Evolutionary conservation across 169 alveolate genomes (phyloP), one percentile per base, ranked within the genome.

Genomic region (Plasmodium berghei): DNA sequence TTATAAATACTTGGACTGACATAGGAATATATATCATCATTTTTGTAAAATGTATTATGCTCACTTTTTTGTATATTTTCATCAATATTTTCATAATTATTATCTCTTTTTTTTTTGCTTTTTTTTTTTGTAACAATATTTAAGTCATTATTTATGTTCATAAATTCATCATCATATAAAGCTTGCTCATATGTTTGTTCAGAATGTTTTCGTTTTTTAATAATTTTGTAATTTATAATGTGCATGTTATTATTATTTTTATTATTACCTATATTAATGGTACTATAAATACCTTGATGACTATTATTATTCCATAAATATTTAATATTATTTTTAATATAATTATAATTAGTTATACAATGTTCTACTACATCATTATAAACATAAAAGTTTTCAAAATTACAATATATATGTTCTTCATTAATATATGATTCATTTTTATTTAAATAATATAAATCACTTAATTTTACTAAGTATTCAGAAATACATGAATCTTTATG

Each of bases 301-400:
- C 14, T 48, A 83, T 12, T 56, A 59, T 58, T 55, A 10, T 71
- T 61, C 91, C 91, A 86, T 24, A 86, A 64, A 64, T 61, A 86
- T 18, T 72, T 72, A 16, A 86, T 62, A 10, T 71, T 62, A 61
- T 52, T 86, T 46, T 58, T 71, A 40, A 70, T n/a, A 24, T 34
- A n/a, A 24, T 54, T 40, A 86, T 18, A 69, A 59, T 69, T 14
- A 0, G 55, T 49, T 59, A 52, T 54, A 34, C 58, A 63, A 48
- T 40, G 26, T 34, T 86, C 91, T 16, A 86, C 87, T 6, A 86
- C 74, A 86, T 86, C 91, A 52, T 86, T 86, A 72, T 86, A 86
- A 18, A 86, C 74, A 63, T 70, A 72, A 71, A 86, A 86, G 28
- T 72, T 86, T 48, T 86, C 91, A 8, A 55, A 34, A 42, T 86